Evolutionary conservation across 805 yeast species (phyloP), one percentile per base, ranked within the genome.

Genomic region (Vanderwaltozyma yarrowii): DNA sequence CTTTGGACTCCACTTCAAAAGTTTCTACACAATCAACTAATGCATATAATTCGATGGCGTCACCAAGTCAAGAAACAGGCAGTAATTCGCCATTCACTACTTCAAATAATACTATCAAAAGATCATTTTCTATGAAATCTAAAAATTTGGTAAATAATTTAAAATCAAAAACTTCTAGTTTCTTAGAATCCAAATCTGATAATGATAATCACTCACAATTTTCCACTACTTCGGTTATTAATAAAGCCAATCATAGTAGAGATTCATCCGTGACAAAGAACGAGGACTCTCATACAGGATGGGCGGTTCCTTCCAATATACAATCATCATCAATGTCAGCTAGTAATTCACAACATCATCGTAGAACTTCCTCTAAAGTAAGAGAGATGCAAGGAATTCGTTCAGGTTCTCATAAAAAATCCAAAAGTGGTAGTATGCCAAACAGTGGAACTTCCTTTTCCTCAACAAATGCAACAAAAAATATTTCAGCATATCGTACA

Each of bases 111-210:
- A 16, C 30, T 5, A 9, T 56, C 2, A 50, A 54, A 5, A 46
- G 63, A 35, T 49, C 61, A 2, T 46, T 58, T 27, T 54, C 61
- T 1, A 44, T 54, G 19, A 56, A 56, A 37, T 54, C 60, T 8
- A 46, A 53, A 36, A 50, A 39, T 34, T 32, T 48, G 29, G 45
- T 52, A 28, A 38, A 42, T 32, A 46, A 43, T 30, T 21, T 51
- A 29, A 46, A 48, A 35, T 43, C 47, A 9, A 49, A 45, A 36
- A 43, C 30, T 18, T 31, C 39, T 3, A 30, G 20, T 14, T n/a
- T 31, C 10, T 26, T 31, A 18, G 39, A 31, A 14, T 19, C 27
- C 25, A 36, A 36, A 24, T 20, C 7, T 4, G n/a, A 24, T 10
- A 4, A 10, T 9, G n/a, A 11, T 24, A 9, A 21, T 21, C 23